Conservation (phyloP, 2,329 filamentous ascomycete species). For the Penicillium sp. region DNA sequence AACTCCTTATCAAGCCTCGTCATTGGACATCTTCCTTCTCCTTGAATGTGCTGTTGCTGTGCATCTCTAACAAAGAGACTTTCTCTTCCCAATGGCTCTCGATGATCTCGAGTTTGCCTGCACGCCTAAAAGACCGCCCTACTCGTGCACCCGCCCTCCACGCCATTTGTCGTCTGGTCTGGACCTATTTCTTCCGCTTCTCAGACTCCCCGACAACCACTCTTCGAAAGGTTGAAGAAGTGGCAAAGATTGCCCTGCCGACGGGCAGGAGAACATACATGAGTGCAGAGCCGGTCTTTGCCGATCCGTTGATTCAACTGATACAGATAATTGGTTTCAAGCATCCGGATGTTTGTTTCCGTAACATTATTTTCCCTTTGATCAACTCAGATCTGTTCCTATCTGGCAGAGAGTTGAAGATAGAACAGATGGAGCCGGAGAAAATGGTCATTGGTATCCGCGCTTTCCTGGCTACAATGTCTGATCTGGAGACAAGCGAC, state of each 20-base stretch:
- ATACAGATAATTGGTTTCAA: slow-evolving; percentile 93
- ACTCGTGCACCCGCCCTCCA: slow-evolving; percentile 79
- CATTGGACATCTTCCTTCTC: slow-evolving; percentile 91
- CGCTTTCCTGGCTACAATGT: slow-evolving; percentile 88
- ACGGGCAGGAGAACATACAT: slow-evolving; percentile 75
- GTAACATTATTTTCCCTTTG: slow-evolving; percentile 87
- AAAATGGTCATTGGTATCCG: slow-evolving; percentile 96
- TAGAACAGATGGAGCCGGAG: slow-evolving; percentile 93
- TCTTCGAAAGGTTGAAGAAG: slow-evolving; percentile 80
- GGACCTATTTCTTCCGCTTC: slow-evolving; percentile 89
- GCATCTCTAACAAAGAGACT: slow-evolving; percentile 78
- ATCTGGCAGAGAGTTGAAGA: slow-evolving; percentile 71
- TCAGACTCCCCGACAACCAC: slow-evolving; percentile 67
- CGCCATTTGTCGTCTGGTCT: slow-evolving; percentile 83
- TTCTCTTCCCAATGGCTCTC: slow-evolving; percentile 87
- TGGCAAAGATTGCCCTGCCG: slow-evolving; percentile 79
- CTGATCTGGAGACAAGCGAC: slow-evolving; percentile 83
- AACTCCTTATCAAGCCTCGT: slow-evolving; percentile 86
- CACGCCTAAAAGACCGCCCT: slow-evolving; percentile 78
- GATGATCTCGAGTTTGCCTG: slow-evolving; percentile 71
- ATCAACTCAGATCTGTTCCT: slow-evolving; percentile 89
- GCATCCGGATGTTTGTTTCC: slow-evolving; percentile 89
- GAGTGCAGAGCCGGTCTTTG: slow-evolving; percentile 77
- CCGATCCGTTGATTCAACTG: slow-evolving; percentile 87
- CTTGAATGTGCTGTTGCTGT: slow-evolving; percentile 80